phyloP scores from a whole-genome alignment of 148 eudicot genomes.

The Dianthus caryophyllus region DNA sequence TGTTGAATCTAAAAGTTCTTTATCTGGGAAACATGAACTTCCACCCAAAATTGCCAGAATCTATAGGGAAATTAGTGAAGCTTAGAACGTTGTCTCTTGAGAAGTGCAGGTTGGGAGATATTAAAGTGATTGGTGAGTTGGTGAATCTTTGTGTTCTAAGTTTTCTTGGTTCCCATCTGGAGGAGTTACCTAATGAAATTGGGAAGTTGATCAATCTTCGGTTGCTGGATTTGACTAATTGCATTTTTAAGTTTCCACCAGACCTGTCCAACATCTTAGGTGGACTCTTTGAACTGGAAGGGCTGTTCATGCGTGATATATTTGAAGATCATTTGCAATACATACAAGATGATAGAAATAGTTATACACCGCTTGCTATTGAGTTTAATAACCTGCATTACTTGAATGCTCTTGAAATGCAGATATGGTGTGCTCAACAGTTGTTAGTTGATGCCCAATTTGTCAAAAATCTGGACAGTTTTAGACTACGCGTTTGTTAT shows the following conservation, averaged over 20 bases:
- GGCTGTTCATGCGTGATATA: not conserved
- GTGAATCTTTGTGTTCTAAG: no score
- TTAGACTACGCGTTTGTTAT: not conserved
- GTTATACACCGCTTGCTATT: not conserved
- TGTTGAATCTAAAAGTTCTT: constrained; percentile 14
- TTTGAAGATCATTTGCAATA: no score
- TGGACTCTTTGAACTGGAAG: no score
- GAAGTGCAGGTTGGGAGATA: no score
- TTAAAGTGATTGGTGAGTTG: no score
- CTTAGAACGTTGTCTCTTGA: no score
- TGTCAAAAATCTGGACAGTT: not conserved
- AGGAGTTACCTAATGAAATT: constrained; percentile 1
- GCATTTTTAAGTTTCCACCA: not conserved
- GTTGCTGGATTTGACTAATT: constrained; percentile 6
- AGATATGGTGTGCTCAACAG: not conserved
- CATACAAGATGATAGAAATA: not conserved
- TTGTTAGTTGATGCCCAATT: not conserved
- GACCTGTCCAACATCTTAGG: not conserved
- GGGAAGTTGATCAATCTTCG: not conserved
- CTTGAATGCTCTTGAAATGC: constrained; percentile 10
- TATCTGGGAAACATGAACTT: not conserved
- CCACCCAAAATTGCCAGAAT: not conserved
- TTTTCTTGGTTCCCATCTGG: no score
- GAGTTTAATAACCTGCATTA: not conserved
- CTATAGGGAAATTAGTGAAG: not conserved